Conservation (phyloP, 768 basidiomycete species). For the Suillus subluteus region DNA sequence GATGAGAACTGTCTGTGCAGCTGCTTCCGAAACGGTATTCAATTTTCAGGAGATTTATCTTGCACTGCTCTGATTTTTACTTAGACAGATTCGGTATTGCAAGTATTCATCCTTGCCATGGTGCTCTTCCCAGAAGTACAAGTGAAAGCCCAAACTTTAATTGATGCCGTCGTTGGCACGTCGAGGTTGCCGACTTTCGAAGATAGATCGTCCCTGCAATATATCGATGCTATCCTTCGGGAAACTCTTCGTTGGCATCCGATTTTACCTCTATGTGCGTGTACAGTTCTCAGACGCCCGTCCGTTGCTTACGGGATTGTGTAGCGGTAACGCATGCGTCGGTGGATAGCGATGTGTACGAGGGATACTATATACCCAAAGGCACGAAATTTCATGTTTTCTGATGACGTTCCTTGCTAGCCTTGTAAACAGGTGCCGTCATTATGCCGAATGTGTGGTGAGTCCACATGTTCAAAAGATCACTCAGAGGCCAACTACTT, state of each 20-base stretch:
- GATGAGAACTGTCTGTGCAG: constrained; percentile 8
- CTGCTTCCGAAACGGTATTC: constrained; percentile 23
- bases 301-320: background rate
- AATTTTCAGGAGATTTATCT: background rate
- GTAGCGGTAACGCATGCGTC: constrained; percentile 24
- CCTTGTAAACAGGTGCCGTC: constrained; percentile 21
- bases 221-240: constrained; percentile 31
- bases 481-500: background rate
- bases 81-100: constrained; percentile 31
- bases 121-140: constrained; percentile 33
- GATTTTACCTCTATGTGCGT: constrained; percentile 28
- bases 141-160: constrained; percentile 30
- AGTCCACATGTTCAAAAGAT: constrained; percentile 5
- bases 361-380: constrained; percentile 34
- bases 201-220: constrained; percentile 31
- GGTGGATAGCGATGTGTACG: constrained; percentile 25
- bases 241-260: constrained; percentile 33
- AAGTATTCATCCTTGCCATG: constrained; percentile 40
- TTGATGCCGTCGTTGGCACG: constrained; percentile 31
- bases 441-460: constrained; percentile 34
- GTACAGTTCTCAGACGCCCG: background rate
- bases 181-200: constrained; percentile 30
- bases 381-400: constrained; percentile 5
- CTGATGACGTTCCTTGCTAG: constrained; percentile 10
- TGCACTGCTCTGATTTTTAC: background rate